Percentiles rank a stretch among this genome's conserved stretches.
Conservation (phyloP, 148 eudicot species). For the Rhododendron kiyosumense region DNA sequence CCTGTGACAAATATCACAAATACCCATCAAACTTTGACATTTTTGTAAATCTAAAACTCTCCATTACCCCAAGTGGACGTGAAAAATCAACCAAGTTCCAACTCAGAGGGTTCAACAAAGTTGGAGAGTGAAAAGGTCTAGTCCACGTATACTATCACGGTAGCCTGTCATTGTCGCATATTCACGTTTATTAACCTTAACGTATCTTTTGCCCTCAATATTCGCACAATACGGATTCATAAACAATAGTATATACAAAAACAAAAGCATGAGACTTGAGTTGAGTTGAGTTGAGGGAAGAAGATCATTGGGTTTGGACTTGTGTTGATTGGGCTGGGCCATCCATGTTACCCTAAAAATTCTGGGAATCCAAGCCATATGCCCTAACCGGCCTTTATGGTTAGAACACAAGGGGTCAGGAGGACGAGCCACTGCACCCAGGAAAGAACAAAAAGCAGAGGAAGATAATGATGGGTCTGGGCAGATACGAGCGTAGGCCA, state of each 20-base stretch:
- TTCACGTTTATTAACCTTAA: not conserved
- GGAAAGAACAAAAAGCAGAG: not conserved
- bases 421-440: not conserved
- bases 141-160: not conserved
- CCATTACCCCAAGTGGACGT: not conserved
- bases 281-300: not conserved
- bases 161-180: not conserved
- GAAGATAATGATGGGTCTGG: not conserved
- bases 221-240: not conserved
- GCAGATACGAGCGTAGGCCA: not conserved
- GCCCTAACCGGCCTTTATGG: not conserved
- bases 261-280: not conserved
- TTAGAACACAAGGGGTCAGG: not conserved
- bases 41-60: not conserved
- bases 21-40: not conserved
- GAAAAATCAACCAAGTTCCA: not conserved
- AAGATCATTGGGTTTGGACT: not conserved
- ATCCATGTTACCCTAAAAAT: not conserved
- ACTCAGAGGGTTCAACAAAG: not conserved
- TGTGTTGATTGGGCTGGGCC: not conserved
- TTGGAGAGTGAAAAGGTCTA: not conserved
- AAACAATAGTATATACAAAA: not conserved
- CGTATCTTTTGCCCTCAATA: not conserved
- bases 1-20: constrained; percentile 39
- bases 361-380: not conserved